Evolutionary conservation across 2,329 filamentous ascomycete genomes (phyloP), one percentile per base, ranked within the genome.

Genomic region (Bipolaris sorokiniana): DNA sequence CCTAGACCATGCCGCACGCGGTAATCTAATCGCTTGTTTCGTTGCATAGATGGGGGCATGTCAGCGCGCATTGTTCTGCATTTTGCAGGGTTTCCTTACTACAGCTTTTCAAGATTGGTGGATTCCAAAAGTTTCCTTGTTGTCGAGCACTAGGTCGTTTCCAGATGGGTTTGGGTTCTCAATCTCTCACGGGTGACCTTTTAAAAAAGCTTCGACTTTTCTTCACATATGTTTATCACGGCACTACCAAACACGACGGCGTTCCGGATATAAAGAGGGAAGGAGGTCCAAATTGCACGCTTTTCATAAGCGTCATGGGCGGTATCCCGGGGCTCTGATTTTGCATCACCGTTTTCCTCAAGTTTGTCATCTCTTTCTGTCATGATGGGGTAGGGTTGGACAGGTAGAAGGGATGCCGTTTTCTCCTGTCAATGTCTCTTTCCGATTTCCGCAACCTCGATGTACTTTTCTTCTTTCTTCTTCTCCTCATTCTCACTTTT

Each of bases 41-140:
- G 73, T 76, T 76, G 72, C 70, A 76, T 76, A 76, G 72, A 76
- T 67, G 55, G 69, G 72, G 70, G 70, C 71, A 72, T 74, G 67
- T 73, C 66, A 71, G 69, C 72, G 71, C 70, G 70, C 69, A 75
- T 71, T 73, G 67, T 69, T 65, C 41, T 71, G 74, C 73, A 76
- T 76, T 71, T 75, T 64, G 70, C 66, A 69, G 64, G 62, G 60
- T 65, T 67, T 51, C 56, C 47, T 51, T 49, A 50, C 37, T 51
- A 47, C 52, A 44, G 51, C 51, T 56, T 56, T 67, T 62, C 66
- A 64, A 62, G 62, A 66, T 52, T 59, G 59, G 60, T 52, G 57
- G 56, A 54, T 57, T 66, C 52, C 58, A 68, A 68, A 68, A 68
- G 64, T 67, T 66, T 56, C 54, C 62, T 65, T 65, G 60, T 66